Evolutionary conservation across 139 green algal genomes (phyloP), one percentile per base, ranked within the genome.

Genomic region (Chlorella sorokiniana): DNA sequence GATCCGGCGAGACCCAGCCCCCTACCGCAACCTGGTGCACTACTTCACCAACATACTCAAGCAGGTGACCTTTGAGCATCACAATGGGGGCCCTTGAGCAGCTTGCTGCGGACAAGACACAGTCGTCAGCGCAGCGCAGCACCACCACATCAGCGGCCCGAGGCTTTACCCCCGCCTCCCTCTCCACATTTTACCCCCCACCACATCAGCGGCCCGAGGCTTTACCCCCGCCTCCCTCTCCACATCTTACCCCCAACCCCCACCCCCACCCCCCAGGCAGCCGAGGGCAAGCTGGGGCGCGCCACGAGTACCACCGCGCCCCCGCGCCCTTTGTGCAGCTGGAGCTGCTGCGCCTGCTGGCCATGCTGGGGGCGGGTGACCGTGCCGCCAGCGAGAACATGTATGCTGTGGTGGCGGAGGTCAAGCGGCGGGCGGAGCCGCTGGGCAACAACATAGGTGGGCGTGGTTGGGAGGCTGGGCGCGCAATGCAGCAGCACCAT

Each of bases 271-370:
- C 38, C 51, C 63, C 84, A 95, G 91, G 91, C 96, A 0, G 79
- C 88, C 0, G 94, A 98, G 88, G 90, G 94, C 70, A 91, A 96
- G 31, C 89, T 99, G 74, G 95, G 94, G 56, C 96, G 96, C 52
- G 81, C 84, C 0, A 95, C 82, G 95, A 99, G 83, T 98, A 99
- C 89, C 97, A 99, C 89, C 86, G 91, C 9, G 91, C 90, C n/a
- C 95, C 97, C 51, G 97, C 96, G 18, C 97, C 97, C 37, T 99
- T 99, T 87, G 94, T 99, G 38, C 96, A 99, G 93, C 96, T 98
- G 79, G 96, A 96, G 88, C 90, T 99, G 65, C 86, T 99, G 76
- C 94, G 94, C 81, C 90, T 98, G 33, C 84, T 99, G 76, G 91
- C 87, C 27, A 29, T 90, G 65, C 90, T 99, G 79, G 96, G 94